Evolutionary conservation across 371 early-diverging fungal species (phyloP).

Genomic region (Mortierella polycephala): DNA sequence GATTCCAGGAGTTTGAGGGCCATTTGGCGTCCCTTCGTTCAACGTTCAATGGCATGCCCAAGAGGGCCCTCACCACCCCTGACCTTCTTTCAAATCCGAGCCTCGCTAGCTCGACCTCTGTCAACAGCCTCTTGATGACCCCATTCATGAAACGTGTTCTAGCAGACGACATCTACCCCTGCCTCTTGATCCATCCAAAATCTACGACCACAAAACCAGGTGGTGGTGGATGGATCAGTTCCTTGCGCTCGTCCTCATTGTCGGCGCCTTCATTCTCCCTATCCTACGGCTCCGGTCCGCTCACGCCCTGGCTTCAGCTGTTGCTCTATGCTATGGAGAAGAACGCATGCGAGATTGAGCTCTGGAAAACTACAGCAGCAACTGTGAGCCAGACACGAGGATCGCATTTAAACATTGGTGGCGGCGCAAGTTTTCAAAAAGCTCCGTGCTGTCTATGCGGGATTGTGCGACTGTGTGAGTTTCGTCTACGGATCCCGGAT

Average conservation of each 20-base stretch:
- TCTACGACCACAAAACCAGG: background rate
- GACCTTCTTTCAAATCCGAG: background rate
- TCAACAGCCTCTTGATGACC: constrained; percentile 71
- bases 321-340: constrained; percentile 39
- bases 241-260: constrained; percentile 10
- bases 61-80: background rate
- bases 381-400: background rate
- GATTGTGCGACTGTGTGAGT: constrained; percentile 29
- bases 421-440: background rate
- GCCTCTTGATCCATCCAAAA: constrained; percentile 60
- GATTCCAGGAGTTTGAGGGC: constrained; percentile 35
- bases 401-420: too few relatives aligned
- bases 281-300: background rate
- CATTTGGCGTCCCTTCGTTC: constrained; percentile 25
- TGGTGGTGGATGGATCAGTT: constrained; percentile 24
- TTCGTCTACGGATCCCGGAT: constrained; percentile 29
- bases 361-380: constrained; percentile 13
- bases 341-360: constrained; percentile 40
- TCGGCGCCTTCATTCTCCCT: background rate
- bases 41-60: background rate
- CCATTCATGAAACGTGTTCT: constrained; percentile 85
- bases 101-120: background rate
- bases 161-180: constrained; percentile 89
- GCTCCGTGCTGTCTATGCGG: constrained; percentile 37
- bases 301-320: constrained; percentile 19